These are phyloP conservation scores for Nakazawaea laoshanensis DNA, from an alignment of 805 yeast species.

Conservation along the genomic window DNA sequence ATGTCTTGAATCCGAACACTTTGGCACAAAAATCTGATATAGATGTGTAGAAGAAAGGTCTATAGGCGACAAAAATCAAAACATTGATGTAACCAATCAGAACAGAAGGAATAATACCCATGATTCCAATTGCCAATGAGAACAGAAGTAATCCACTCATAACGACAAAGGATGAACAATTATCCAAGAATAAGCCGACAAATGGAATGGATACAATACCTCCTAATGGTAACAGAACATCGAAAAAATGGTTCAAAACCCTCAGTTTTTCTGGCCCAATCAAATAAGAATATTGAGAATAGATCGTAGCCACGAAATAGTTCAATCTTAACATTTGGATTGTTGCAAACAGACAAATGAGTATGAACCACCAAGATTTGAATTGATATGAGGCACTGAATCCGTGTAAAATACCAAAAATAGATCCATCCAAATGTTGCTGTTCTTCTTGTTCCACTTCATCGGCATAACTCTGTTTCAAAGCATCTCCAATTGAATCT, in stretches of 20 bases:
- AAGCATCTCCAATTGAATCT: constrained; percentile 49
- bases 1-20: constrained; percentile 54
- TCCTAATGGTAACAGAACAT: constrained; percentile 47
- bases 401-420: constrained; percentile 49
- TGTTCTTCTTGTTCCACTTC: constrained; percentile 33
- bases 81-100: constrained; percentile 36
- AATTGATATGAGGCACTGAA: constrained; percentile 39
- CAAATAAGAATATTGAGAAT: constrained; percentile 43
- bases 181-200: constrained; percentile 42
- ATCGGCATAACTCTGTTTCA: constrained; percentile 42
- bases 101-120: constrained; percentile 36
- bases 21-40: constrained; percentile 53
- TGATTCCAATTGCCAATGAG: constrained; percentile 36
- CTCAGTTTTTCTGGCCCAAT: constrained; percentile 31
- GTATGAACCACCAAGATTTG: constrained; percentile 41
- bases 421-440: constrained; percentile 27
- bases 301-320: constrained; percentile 51
- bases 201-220: constrained; percentile 48
- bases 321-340: constrained; percentile 49
- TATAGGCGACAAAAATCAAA: constrained; percentile 38
- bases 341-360: constrained; percentile 42
- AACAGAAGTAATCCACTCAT: constrained; percentile 28
- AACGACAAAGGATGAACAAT: constrained; percentile 37
- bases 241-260: constrained; percentile 36
- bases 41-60: constrained; percentile 54